Conservation (phyloP, 2,329 filamentous ascomycete species). For the Hortaea sp. region DNA sequence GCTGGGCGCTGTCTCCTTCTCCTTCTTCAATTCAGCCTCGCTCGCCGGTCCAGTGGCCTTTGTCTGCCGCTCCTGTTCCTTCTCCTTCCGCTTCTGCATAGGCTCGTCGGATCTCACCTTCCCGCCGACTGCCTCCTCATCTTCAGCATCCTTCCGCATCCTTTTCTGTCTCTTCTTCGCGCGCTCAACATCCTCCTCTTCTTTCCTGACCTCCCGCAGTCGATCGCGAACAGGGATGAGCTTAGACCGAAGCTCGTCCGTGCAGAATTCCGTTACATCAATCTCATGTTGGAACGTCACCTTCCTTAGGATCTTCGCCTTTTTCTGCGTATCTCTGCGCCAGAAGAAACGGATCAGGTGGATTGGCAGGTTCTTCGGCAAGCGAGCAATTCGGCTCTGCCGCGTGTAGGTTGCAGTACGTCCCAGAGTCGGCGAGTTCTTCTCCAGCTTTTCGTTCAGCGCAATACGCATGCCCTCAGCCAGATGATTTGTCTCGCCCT, state of each 20-base stretch:
- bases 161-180: constrained; percentile 85
- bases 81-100: constrained; percentile 81
- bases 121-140: constrained; percentile 28
- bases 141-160: constrained; percentile 46
- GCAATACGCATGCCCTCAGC: constrained; percentile 77
- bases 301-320: constrained; percentile 99
- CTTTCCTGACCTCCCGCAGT: constrained; percentile 88
- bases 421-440: constrained; percentile 66
- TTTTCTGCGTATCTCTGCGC: constrained; percentile 91
- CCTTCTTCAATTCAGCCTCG: constrained; percentile 39
- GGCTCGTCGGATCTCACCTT: constrained; percentile 47
- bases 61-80: constrained; percentile 40
- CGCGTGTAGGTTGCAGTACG: constrained; percentile 82
- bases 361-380: constrained; percentile 91
- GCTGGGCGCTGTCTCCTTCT: constrained; percentile 34
- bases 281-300: constrained; percentile 92
- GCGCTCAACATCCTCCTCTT: constrained; percentile 86
- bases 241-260: constrained; percentile 72
- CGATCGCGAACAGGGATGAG: constrained; percentile 91
- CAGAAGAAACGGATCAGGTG: constrained; percentile 98
- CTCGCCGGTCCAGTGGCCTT: constrained; percentile 22
- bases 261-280: constrained; percentile 90
- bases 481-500: constrained; percentile 74
- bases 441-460: constrained; percentile 82
- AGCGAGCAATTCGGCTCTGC: constrained; percentile 74